Percentiles rank a stretch among this genome's conserved stretches.
These are phyloP conservation scores for Penicillium sp. DNA, from an alignment of 2,329 filamentous ascomycete genomes.

Conservation along the genomic window DNA sequence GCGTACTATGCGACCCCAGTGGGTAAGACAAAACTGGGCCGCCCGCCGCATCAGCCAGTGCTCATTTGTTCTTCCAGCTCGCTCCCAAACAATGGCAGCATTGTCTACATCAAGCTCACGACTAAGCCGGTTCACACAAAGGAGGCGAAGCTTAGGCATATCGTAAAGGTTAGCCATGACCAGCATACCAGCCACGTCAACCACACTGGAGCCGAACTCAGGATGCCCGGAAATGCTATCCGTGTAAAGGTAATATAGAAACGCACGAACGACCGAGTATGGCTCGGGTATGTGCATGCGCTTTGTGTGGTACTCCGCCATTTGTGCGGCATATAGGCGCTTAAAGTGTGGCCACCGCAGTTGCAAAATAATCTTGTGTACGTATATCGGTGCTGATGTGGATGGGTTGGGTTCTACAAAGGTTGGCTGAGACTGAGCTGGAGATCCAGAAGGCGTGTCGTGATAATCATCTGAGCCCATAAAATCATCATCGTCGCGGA, in stretches of 20 bases:
- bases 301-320: slow-evolving; percentile 96
- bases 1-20: slow-evolving; percentile 92
- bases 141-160: slow-evolving; percentile 84
- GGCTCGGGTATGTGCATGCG: slow-evolving; percentile 98
- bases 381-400: slow-evolving; percentile 83
- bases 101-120: slow-evolving; percentile 93
- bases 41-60: slow-evolving; percentile 91
- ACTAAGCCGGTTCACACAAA: slow-evolving; percentile 86
- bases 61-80: slow-evolving; percentile 83
- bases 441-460: slow-evolving; percentile 34
- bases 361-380: slow-evolving; percentile 91
- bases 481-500: slow-evolving; percentile 62
- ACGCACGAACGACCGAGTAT: slow-evolving; percentile 89
- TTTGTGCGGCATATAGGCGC: slow-evolving; percentile 86
- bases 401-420: slow-evolving; percentile 38
- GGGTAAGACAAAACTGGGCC: slow-evolving; percentile 82
- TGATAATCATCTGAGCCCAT: slow-evolving; percentile 54
- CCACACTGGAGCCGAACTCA: slow-evolving; percentile 63
- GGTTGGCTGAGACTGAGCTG: slow-evolving; percentile 28
- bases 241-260: slow-evolving; percentile 94
- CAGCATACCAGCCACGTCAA: slow-evolving; percentile 87
- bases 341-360: slow-evolving; percentile 97
- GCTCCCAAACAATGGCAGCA: slow-evolving; percentile 94
- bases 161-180: slow-evolving; percentile 99
- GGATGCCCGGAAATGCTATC: slow-evolving; percentile 74